These are phyloP conservation scores for Tolypocladium endophyticum DNA, from an alignment of 2,329 filamentous ascomycete genomes.

Conservation along the genomic window DNA sequence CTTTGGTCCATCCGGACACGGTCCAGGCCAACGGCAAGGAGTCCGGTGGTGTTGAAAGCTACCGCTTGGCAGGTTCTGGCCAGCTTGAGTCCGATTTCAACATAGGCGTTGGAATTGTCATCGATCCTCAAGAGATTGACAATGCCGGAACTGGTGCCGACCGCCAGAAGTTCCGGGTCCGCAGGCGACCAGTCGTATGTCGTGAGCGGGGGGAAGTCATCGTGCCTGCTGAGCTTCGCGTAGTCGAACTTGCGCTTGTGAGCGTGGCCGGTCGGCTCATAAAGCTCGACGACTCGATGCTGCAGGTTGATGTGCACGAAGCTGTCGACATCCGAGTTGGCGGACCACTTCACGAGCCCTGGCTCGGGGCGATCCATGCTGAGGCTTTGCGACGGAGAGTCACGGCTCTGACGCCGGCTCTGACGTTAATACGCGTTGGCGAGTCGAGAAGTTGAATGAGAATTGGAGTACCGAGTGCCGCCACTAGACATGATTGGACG, in stretches of 20 bases:
- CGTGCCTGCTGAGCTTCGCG: slow-evolving; percentile 44
- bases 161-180: slow-evolving; percentile 56
- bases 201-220: slow-evolving; percentile 52
- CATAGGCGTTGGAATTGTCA: slow-evolving; percentile 53
- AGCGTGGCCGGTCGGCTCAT: slow-evolving; percentile 50
- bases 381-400: background rate
- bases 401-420: background rate
- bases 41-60: slow-evolving; percentile 61
- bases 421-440: background rate
- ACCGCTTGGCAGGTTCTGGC: slow-evolving; percentile 72
- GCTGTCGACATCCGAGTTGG: slow-evolving; percentile 44
- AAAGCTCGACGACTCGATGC: slow-evolving; percentile 51
- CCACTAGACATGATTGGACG: background rate
- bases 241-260: slow-evolving; percentile 47
- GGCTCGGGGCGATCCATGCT: slow-evolving; percentile 49
- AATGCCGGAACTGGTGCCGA: slow-evolving; percentile 66
- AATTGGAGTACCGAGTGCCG: background rate
- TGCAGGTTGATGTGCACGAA: slow-evolving; percentile 58
- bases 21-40: slow-evolving; percentile 70
- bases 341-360: slow-evolving; percentile 57
- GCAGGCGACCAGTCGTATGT: slow-evolving; percentile 58
- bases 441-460: background rate
- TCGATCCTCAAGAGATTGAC: slow-evolving; percentile 66
- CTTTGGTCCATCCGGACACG: slow-evolving; percentile 73
- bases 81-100: slow-evolving; percentile 62